Evolutionary conservation across 2,329 filamentous ascomycete genomes (phyloP).

Genomic region (Alternaria infectoria): DNA sequence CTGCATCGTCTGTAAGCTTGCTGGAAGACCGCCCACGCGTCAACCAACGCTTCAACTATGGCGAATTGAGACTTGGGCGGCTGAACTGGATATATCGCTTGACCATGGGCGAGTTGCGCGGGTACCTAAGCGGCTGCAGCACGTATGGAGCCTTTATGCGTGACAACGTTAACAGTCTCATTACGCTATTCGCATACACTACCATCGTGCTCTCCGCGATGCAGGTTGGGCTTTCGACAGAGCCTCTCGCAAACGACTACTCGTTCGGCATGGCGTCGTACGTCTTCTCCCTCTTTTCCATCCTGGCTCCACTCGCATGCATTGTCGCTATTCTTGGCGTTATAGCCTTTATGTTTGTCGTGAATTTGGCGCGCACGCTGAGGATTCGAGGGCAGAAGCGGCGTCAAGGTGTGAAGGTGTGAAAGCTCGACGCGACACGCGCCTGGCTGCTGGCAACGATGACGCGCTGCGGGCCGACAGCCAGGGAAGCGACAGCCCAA

Average conservation of each 20-base stretch:
- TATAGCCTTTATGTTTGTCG: constrained; percentile 16
- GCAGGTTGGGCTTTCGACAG: constrained; percentile 31
- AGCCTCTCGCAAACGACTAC: constrained; percentile 18
- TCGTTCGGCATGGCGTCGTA: constrained; percentile 29
- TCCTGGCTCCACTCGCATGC: constrained; percentile 25
- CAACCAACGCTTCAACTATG: constrained; percentile 34
- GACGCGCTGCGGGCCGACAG: background rate
- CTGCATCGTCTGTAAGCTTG: constrained; percentile 1
- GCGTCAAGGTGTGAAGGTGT: constrained; percentile 22
- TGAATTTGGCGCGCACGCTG: constrained; percentile 24
- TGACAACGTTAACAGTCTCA: constrained; percentile 31
- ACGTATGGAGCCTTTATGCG: constrained; percentile 32
- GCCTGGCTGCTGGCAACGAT: background rate
- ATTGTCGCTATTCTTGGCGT: constrained; percentile 18
- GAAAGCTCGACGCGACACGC: background rate
- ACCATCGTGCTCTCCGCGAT: constrained; percentile 36
- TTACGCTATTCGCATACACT: constrained; percentile 31
- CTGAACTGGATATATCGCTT: constrained; percentile 36
- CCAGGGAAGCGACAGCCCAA: background rate
- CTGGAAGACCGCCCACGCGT: constrained; percentile 11
- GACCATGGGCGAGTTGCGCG: constrained; percentile 15
- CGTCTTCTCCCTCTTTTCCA: constrained; percentile 30
- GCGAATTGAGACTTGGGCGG: constrained; percentile 31
- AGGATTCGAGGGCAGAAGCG: constrained; percentile 16
- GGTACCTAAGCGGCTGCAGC: constrained; percentile 28